These are phyloP conservation scores for Colletotrichum acutatum DNA, from an alignment of 2,329 filamentous ascomycete species.

Conservation along the genomic window DNA sequence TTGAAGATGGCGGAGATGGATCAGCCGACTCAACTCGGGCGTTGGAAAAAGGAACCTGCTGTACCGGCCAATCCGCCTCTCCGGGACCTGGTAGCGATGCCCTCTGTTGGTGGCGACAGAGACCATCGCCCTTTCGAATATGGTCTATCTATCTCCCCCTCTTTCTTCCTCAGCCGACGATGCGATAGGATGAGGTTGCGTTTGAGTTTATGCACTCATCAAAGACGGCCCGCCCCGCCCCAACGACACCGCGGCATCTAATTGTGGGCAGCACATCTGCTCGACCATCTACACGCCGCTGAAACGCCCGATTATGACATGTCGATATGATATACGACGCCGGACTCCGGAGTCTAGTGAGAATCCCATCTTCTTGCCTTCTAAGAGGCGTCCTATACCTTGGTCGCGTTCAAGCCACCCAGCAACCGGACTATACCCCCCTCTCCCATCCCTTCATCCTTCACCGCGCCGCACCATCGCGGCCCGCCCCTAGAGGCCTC, in stretches of 20 bases:
- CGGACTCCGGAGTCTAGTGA: neutral
- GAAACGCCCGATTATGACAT: slow-evolving; percentile 4
- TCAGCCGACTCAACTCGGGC: neutral
- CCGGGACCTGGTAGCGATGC: too few relatives aligned
- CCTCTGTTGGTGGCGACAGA: neutral
- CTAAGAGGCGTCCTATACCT: neutral
- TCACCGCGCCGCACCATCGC: neutral
- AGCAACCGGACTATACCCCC: neutral
- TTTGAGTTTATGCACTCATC: neutral
- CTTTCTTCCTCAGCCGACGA: neutral
- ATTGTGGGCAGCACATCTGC: neutral
- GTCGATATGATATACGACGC: slow-evolving; percentile 18
- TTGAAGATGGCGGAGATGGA: neutral
- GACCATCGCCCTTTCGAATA: neutral
- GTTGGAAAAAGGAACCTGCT: neutral
- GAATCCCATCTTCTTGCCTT: neutral
- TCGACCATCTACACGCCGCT: neutral
- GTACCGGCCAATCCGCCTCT: neutral
- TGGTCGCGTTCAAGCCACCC: neutral
- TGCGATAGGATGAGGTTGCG: neutral
- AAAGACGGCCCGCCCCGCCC: neutral
- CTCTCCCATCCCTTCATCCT: neutral
- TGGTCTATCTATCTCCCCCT: neutral
- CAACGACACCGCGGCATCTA: neutral
- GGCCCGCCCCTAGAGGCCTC: neutral